Percentiles rank a stretch among this genome's conserved stretches.
Evolutionary conservation across 2,329 filamentous ascomycete species (phyloP).

Genomic region (Sarocladiaceae sp.): DNA sequence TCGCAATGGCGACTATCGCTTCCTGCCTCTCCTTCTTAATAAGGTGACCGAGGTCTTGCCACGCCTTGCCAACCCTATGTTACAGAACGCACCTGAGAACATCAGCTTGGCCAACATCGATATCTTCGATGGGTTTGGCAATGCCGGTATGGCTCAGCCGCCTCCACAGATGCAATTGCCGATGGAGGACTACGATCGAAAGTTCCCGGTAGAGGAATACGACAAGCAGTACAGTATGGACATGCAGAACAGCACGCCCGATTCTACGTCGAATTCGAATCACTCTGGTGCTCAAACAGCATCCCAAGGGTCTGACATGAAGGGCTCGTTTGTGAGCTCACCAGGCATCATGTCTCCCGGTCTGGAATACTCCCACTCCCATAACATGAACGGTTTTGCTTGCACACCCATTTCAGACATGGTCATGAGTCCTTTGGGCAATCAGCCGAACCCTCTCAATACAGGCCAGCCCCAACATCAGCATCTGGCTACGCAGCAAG

Average conservation of each 20-base stretch:
- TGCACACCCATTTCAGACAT: conserved; percentile 45
- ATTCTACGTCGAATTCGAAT: conserved; percentile 25
- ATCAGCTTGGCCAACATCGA: conserved; percentile 48
- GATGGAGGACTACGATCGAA: conserved; percentile 43
- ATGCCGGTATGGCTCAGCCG: conserved; percentile 52
- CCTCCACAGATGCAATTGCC: conserved; percentile 34
- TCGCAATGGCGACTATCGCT: conserved; percentile 69
- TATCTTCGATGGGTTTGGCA: conserved; percentile 62
- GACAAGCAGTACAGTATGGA: conserved; percentile 32
- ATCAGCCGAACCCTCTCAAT: conserved; percentile 18
- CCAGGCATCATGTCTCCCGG: conserved; percentile 47
- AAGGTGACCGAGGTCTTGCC: conserved; percentile 71
- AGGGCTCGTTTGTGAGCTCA: conserved; percentile 46
- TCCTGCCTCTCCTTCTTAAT: conserved; percentile 67
- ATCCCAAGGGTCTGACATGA: conserved; percentile 29
- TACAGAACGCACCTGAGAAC: conserved; percentile 52
- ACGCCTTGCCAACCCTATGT: conserved; percentile 51
- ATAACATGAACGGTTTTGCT: conserved; percentile 33
- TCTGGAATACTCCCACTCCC: conserved; percentile 39
- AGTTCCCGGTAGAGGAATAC: conserved; percentile 37
- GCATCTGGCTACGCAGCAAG: conserved; percentile 24
- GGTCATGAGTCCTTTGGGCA: conserved; percentile 43
- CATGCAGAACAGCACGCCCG: conserved; percentile 29
- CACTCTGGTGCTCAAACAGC: conserved; percentile 21
- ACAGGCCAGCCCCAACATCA: conserved; percentile 24